Conservation (phyloP, 2,329 filamentous ascomycete species). For the Penicillium sp. region DNA sequence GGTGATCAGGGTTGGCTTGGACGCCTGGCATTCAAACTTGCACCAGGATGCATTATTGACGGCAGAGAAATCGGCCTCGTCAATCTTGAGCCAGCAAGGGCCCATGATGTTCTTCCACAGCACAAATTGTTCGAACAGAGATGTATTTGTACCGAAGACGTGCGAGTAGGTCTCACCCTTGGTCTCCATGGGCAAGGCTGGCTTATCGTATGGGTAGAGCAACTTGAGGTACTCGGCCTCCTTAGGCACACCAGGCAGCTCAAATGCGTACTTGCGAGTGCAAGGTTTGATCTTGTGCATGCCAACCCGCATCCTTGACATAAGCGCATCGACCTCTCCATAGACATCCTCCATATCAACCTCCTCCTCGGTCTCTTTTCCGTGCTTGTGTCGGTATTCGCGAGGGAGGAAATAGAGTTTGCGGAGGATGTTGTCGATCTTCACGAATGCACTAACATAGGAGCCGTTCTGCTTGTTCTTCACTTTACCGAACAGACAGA, state of each 20-base stretch:
- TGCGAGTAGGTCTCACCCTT: slow-evolving; percentile 89
- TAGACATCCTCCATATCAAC: slow-evolving; percentile 89
- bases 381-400: slow-evolving; percentile 59
- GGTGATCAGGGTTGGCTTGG: slow-evolving; percentile 74
- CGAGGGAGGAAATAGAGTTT: slow-evolving; percentile 94
- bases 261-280: slow-evolving; percentile 92
- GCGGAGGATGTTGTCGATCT: slow-evolving; percentile 89
- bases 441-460: slow-evolving; percentile 91
- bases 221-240: slow-evolving; percentile 92
- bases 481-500: slow-evolving; percentile 96
- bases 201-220: slow-evolving; percentile 91
- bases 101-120: slow-evolving; percentile 99
- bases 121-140: slow-evolving; percentile 96
- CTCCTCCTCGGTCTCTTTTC: slow-evolving; percentile 71
- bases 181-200: slow-evolving; percentile 67
- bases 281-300: slow-evolving; percentile 94
- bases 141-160: slow-evolving; percentile 90
- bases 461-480: slow-evolving; percentile 78
- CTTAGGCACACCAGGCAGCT: slow-evolving; percentile 80
- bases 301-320: slow-evolving; percentile 81
- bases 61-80: slow-evolving; percentile 77
- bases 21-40: slow-evolving; percentile 85
- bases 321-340: slow-evolving; percentile 80
- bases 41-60: slow-evolving; percentile 95
- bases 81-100: slow-evolving; percentile 93